A percentile compares a stretch with the other conserved stretches of the same genome.
Conservation (phyloP, 257 asterid species). For the Lavandula angustifolia region DNA sequence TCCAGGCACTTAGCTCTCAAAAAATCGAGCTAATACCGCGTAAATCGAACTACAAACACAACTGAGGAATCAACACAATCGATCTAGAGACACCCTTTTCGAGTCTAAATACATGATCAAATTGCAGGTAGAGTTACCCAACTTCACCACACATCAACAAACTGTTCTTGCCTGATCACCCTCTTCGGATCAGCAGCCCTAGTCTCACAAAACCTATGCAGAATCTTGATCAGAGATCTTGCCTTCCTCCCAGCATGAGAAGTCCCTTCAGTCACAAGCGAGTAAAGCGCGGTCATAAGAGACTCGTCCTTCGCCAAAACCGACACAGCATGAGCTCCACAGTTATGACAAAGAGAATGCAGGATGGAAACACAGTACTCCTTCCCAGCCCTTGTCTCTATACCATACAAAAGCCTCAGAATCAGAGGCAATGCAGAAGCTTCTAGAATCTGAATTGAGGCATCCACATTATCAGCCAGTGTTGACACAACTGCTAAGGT, state of each 20-base stretch:
- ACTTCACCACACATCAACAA: slow-evolving; percentile 46
- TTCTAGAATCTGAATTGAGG: slow-evolving; percentile 44
- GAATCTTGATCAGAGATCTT: slow-evolving; percentile 54
- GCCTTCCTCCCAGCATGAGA: slow-evolving; percentile 58
- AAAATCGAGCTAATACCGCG: slow-evolving; percentile 40
- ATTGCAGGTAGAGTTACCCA: slow-evolving; percentile 5
- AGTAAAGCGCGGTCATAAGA: slow-evolving; percentile 56
- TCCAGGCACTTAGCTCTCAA: slow-evolving; percentile 42
- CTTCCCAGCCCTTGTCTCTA: slow-evolving; percentile 51
- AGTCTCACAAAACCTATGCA: slow-evolving; percentile 58
- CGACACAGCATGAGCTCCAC: slow-evolving; percentile 54
- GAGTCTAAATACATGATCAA: neutral
- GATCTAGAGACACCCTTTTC: too few species aligned
- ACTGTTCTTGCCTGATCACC: slow-evolving; percentile 45
- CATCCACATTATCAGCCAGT: slow-evolving; percentile 50
- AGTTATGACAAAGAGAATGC: slow-evolving; percentile 52
- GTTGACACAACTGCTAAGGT: slow-evolving; percentile 59
- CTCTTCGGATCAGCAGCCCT: slow-evolving; percentile 37
- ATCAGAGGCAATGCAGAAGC: slow-evolving; percentile 39
- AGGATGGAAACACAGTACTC: slow-evolving; percentile 65
- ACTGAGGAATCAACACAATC: neutral
- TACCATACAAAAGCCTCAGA: slow-evolving; percentile 30
- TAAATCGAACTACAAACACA: neutral
- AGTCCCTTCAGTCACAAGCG: slow-evolving; percentile 57
- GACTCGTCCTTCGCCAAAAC: slow-evolving; percentile 48